phyloP scores from a whole-genome alignment of 2,329 filamentous ascomycete genomes.

The Hypomyces rosellus region DNA sequence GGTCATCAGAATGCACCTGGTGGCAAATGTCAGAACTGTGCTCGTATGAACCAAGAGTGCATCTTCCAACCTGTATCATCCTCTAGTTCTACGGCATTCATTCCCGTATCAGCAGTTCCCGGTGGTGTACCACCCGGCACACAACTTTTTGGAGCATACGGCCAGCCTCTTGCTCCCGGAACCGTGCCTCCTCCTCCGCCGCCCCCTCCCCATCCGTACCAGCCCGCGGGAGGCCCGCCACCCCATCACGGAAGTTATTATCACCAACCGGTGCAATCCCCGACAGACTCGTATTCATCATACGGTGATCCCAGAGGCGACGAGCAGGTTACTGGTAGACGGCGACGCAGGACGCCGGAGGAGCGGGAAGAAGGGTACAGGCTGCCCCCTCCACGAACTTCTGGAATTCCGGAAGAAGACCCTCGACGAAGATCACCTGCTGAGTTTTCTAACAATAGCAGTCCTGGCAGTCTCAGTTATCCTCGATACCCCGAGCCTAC shows the following conservation, averaged over 20 bases:
- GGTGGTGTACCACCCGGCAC: conserved; percentile 52
- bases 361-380: conserved; percentile 37
- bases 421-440: conserved; percentile 45
- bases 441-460: conserved; percentile 42
- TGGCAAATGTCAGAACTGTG: conserved; percentile 55
- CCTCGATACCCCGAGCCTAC: conserved; percentile 28
- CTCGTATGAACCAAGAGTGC: conserved; percentile 56
- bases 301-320: conserved; percentile 31
- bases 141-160: conserved; percentile 51
- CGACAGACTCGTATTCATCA: conserved; percentile 37
- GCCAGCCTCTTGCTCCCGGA: conserved; percentile 44
- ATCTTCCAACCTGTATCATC: conserved; percentile 55
- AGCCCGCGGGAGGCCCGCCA: conserved; percentile 14
- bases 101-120: conserved; percentile 52
- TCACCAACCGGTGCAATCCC: conserved; percentile 35
- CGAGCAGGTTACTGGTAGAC: conserved; percentile 25
- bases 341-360: conserved; percentile 32
- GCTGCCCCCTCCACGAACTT: conserved; percentile 37
- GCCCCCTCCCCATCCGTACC: conserved; percentile 18
- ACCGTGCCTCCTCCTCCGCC: conserved; percentile 17
- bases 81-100: conserved; percentile 50
- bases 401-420: conserved; percentile 40
- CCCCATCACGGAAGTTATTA: conserved; percentile 36
- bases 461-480: conserved; percentile 37
- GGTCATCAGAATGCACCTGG: conserved; percentile 53